A percentile compares a stretch with the other conserved stretches of the same genome.
Evolutionary conservation across 2,329 filamentous ascomycete genomes (phyloP).

Genomic region (Periglandula ipomoeae): DNA sequence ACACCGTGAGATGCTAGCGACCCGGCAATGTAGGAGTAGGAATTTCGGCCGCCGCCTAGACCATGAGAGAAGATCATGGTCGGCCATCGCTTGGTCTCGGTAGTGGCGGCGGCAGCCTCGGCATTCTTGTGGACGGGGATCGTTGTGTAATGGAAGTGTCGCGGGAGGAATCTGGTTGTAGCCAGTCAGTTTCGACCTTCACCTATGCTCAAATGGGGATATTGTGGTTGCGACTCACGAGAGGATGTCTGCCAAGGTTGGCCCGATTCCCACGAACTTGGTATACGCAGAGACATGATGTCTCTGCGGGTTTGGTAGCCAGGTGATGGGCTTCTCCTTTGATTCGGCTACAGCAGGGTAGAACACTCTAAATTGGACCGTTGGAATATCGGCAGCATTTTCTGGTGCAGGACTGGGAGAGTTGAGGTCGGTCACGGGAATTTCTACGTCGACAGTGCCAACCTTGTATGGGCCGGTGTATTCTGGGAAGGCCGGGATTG

Average conservation of each 20-base stretch:
- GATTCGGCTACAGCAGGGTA: conserved; percentile 57
- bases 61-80: conserved; percentile 83
- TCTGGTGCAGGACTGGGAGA: conserved; percentile 45
- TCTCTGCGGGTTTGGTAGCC: conserved; percentile 70
- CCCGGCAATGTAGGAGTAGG: conserved; percentile 75
- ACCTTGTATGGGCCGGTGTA: conserved; percentile 73
- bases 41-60: conserved; percentile 69
- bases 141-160: conserved; percentile 63
- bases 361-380: conserved; percentile 72
- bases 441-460: conserved; percentile 71
- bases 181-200: not conserved
- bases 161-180: conserved; percentile 49
- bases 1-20: conserved; percentile 74
- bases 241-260: conserved; percentile 46
- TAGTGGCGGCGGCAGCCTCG: conserved; percentile 46
- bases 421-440: conserved; percentile 54
- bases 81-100: conserved; percentile 55
- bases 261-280: conserved; percentile 60
- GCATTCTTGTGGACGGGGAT: conserved; percentile 69
- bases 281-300: conserved; percentile 68
- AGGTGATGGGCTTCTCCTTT: conserved; percentile 53
- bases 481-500: conserved; percentile 61
- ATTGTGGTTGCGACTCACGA: conserved; percentile 37
- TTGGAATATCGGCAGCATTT: conserved; percentile 51
- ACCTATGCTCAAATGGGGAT: not conserved